These are phyloP conservation scores for Boletus reticuloceps DNA, from an alignment of 768 basidiomycete species.

Conservation along the genomic window DNA sequence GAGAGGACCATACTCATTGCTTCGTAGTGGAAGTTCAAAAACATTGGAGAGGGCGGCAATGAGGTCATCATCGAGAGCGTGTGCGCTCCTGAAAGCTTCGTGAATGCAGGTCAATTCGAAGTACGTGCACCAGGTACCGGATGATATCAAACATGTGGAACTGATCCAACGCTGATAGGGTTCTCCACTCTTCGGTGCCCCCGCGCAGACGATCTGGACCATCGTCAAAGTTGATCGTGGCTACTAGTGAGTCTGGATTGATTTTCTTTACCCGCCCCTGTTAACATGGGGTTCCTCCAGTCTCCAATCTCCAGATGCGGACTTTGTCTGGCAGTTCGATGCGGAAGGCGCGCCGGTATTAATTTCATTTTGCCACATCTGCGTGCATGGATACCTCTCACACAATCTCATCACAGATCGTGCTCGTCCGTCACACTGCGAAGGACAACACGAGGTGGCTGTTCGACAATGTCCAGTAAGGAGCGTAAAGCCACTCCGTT, in stretches of 20 bases:
- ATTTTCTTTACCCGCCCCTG: no score
- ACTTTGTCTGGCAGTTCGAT: neutral
- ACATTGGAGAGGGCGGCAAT: no score
- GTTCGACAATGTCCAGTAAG: neutral
- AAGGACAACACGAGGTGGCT: neutral
- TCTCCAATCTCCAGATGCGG: neutral
- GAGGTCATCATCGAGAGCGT: no score
- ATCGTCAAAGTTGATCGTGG: neutral
- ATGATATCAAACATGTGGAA: no score
- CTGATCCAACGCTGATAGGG: no score
- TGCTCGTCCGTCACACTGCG: neutral
- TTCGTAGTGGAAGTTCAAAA: no score
- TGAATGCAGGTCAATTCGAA: no score
- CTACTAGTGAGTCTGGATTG: neutral
- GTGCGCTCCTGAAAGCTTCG: no score
- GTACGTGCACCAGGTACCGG: no score
- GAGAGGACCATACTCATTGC: no score
- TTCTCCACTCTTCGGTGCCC: no score
- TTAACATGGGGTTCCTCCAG: neutral
- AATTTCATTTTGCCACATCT: neutral
- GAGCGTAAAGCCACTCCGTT: no score
- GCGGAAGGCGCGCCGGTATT: neutral
- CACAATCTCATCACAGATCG: neutral
- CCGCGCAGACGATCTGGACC: neutral
- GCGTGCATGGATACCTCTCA: neutral